Evolutionary conservation across 2,329 filamentous ascomycete genomes (phyloP).

Genomic region (Xenoacremonium recifei): DNA sequence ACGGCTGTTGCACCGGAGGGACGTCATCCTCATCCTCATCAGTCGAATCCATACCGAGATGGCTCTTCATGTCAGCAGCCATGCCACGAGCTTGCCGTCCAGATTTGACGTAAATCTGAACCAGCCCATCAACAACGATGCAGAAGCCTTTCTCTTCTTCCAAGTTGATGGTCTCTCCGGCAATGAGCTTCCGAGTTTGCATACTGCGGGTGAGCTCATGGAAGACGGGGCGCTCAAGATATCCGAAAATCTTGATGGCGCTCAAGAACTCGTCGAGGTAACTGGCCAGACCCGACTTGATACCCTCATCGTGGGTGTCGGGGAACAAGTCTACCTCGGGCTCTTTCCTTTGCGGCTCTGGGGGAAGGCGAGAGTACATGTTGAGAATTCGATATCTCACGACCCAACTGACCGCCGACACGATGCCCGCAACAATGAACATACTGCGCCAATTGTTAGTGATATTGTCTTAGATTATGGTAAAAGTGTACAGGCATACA

Average conservation of each 20-base stretch:
- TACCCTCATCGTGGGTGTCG: slow-evolving; percentile 84
- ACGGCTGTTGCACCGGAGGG: slow-evolving; percentile 71
- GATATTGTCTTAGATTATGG: slow-evolving; percentile 3
- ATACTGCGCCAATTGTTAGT: slow-evolving; percentile 53
- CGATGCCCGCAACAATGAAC: slow-evolving; percentile 71
- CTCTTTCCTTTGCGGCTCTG: slow-evolving; percentile 93
- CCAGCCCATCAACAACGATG: slow-evolving; percentile 90
- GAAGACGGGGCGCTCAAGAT: slow-evolving; percentile 92
- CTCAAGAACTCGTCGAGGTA: slow-evolving; percentile 98
- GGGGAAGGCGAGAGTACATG: slow-evolving; percentile 92
- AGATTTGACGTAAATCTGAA: slow-evolving; percentile 98
- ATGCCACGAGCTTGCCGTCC: slow-evolving; percentile 50
- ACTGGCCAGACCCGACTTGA: slow-evolving; percentile 88
- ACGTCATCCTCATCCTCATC: slow-evolving; percentile 72
- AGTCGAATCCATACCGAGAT: slow-evolving; percentile 39
- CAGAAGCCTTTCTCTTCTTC: slow-evolving; percentile 99
- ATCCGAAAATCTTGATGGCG: slow-evolving; percentile 98
- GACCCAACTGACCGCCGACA: slow-evolving; percentile 89
- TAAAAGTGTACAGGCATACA: slow-evolving; percentile 54
- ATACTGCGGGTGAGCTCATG: slow-evolving; percentile 96
- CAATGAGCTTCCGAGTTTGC: slow-evolving; percentile 95
- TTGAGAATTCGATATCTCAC: slow-evolving; percentile 94
- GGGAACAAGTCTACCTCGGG: slow-evolving; percentile 94
- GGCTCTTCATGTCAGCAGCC: slow-evolving; percentile 19
- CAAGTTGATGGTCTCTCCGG: slow-evolving; percentile 89